Conservation (phyloP, 257 asterid genomes). For the Schizonepeta tenuifolia region DNA sequence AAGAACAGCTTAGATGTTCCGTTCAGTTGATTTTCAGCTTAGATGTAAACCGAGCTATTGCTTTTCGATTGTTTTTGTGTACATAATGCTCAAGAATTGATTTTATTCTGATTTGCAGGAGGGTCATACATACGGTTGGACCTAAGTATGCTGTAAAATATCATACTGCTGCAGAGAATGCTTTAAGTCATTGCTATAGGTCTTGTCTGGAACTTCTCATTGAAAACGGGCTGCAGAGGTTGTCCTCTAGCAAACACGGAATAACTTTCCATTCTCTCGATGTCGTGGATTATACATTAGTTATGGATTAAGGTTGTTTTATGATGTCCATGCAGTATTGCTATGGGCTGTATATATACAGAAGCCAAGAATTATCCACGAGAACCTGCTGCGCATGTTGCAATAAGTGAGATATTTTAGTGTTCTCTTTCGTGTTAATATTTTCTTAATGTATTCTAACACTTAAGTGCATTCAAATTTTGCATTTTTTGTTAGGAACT, state of each 20-base stretch:
- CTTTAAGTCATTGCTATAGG: constrained; percentile 96
- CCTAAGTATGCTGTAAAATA: constrained; percentile 96
- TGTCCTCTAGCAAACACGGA: constrained; percentile 32
- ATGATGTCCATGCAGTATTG: constrained; percentile 69
- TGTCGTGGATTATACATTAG: constrained; percentile 24
- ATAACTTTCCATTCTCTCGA: constrained; percentile 26
- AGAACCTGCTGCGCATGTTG: constrained; percentile 99
- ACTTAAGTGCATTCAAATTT: constrained; percentile 14
- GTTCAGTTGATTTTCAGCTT: too few relatives aligned
- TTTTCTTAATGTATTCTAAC: constrained; percentile 22
- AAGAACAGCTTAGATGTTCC: too few relatives aligned
- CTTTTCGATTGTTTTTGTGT: constrained; percentile 11
- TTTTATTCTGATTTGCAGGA: constrained; percentile 57
- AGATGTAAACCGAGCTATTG: background rate
- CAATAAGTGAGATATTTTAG: constrained; percentile 65
- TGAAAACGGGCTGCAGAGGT: constrained; percentile 73
- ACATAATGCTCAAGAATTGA: constrained; percentile 18
- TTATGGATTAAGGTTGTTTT: constrained; percentile 24
- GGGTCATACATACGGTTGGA: constrained; percentile 96
- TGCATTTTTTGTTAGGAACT: constrained; percentile 58
- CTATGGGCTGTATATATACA: constrained; percentile 87
- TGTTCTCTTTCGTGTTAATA: background rate
- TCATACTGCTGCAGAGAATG: constrained; percentile 98
- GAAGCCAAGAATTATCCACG: constrained; percentile 95
- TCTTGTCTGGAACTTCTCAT: constrained; percentile 65